Conservation (phyloP, 768 basidiomycete species). For the Naganishia friedmannii region DNA sequence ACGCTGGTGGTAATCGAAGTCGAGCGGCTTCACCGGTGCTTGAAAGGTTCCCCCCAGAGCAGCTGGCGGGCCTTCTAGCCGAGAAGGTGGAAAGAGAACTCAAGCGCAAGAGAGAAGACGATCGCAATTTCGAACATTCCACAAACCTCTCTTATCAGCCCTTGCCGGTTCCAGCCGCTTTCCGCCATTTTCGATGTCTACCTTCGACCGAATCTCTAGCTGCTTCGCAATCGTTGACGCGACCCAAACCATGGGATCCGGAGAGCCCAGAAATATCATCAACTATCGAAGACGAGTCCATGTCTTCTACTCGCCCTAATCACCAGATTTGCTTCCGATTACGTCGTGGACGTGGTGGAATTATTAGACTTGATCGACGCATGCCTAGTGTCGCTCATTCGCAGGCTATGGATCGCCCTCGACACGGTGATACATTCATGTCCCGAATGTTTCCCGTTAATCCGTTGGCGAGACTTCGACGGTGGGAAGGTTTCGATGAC, state of each 20-base stretch:
- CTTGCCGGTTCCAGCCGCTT: constrained; percentile 60
- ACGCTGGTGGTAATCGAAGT: constrained; percentile 24
- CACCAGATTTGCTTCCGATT: constrained; percentile 60
- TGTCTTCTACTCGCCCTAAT: constrained; percentile 36
- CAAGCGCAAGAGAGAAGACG: constrained; percentile 65
- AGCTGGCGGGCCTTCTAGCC: constrained; percentile 60
- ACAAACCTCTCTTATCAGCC: constrained; percentile 78
- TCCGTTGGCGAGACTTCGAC: constrained; percentile 10
- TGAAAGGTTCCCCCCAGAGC: constrained; percentile 52
- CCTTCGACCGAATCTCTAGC: constrained; percentile 59
- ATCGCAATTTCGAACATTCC: constrained; percentile 80
- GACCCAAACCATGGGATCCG: constrained; percentile 20
- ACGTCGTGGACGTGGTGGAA: constrained; percentile 78
- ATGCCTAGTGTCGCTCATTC: constrained; percentile 32
- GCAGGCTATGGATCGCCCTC: constrained; percentile 20
- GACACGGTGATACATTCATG: constrained; percentile 11
- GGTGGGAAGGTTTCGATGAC: constrained; percentile 7
- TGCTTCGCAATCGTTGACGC: constrained; percentile 52
- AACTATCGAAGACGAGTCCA: constrained; percentile 15
- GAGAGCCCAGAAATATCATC: constrained; percentile 19
- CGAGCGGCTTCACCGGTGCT: constrained; percentile 43
- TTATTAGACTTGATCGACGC: constrained; percentile 67
- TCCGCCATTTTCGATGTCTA: constrained; percentile 43
- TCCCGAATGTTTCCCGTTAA: constrained; percentile 40
- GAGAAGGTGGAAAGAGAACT: constrained; percentile 66